Conservation (phyloP, 129 eudicot species). For the Gnaphalium uliginosum region DNA sequence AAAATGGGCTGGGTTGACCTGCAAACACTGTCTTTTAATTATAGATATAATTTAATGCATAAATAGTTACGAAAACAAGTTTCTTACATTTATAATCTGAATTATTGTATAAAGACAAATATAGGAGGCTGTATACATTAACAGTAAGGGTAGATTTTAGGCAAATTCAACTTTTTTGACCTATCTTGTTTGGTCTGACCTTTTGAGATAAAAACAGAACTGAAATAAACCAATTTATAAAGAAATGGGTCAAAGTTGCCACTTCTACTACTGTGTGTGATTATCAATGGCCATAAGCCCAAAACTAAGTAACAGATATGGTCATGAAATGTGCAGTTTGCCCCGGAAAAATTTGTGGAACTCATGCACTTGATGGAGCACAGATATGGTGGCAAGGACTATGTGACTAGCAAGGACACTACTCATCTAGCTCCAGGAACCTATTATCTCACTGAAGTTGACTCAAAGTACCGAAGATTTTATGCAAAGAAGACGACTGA, state of each 20-base stretch:
- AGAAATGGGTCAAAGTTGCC: background rate
- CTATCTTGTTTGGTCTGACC: background rate
- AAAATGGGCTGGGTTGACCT: background rate
- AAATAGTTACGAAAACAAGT: too few species aligned
- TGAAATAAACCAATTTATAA: background rate
- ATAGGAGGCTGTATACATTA: background rate
- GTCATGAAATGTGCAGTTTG: too few species aligned
- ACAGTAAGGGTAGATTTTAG: background rate
- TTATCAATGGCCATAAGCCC: background rate
- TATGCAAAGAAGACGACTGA: conserved; percentile 61
- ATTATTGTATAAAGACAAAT: too few species aligned
- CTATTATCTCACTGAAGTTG: conserved; percentile 87
- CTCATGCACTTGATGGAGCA: conserved; percentile 91
- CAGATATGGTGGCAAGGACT: conserved; percentile 92
- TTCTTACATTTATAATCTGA: too few species aligned
- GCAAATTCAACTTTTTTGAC: background rate
- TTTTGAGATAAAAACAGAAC: background rate
- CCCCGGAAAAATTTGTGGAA: conserved; percentile 84
- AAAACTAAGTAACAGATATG: background rate
- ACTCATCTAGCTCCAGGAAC: conserved; percentile 92
- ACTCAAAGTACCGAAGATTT: conserved; percentile 84
- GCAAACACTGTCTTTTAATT: background rate
- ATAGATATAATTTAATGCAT: background rate
- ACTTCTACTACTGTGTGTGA: background rate
- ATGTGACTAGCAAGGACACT: conserved; percentile 78